Evolutionary conservation across 1,284 basidiomycete species (phyloP).

Genomic region (Leccinum ponderosum): DNA sequence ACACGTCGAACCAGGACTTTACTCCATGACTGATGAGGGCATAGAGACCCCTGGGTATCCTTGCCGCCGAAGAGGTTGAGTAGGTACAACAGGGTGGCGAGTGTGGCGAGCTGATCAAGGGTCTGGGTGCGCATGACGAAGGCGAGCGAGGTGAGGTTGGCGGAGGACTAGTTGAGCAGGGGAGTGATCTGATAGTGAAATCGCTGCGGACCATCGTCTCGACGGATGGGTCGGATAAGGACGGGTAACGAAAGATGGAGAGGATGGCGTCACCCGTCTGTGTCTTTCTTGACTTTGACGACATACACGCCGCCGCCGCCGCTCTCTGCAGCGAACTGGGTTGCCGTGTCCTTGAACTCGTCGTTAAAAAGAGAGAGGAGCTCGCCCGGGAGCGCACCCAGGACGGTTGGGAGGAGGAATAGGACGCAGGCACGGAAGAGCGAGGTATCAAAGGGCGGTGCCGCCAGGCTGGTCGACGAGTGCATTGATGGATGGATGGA

Average conservation of each 20-base stretch:
- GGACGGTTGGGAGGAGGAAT: conserved; percentile 72
- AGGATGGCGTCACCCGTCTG: conserved; percentile 52
- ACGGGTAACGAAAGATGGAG: conserved; percentile 4
- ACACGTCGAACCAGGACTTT: conserved; percentile 98
- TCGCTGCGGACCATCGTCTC: conserved; percentile 59
- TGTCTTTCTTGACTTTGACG: conserved; percentile 71
- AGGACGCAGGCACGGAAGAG: conserved; percentile 68
- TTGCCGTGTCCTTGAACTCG: conserved; percentile 72
- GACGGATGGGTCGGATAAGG: conserved; percentile 13
- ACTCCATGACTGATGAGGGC: conserved; percentile 54
- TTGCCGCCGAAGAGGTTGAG: no score
- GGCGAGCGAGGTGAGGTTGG: no score
- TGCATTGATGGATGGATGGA: conserved; percentile 27
- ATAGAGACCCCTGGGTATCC: no score
- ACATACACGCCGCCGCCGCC: conserved; percentile 72
- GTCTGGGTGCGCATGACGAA: no score
- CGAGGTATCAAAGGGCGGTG: conserved; percentile 54
- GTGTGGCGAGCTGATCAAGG: no score
- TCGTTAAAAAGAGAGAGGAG: conserved; percentile 70
- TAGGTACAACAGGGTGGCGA: no score
- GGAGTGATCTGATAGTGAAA: conserved; percentile 52
- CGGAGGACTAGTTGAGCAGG: no score
- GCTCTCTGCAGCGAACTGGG: conserved; percentile 70
- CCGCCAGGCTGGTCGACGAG: conserved; percentile 22
- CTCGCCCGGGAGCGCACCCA: conserved; percentile 64